Percentiles rank a stretch among this genome's conserved stretches.
Evolutionary conservation across 2,329 filamentous ascomycete genomes (phyloP).

Genomic region (Trichoderma cornu-damae): DNA sequence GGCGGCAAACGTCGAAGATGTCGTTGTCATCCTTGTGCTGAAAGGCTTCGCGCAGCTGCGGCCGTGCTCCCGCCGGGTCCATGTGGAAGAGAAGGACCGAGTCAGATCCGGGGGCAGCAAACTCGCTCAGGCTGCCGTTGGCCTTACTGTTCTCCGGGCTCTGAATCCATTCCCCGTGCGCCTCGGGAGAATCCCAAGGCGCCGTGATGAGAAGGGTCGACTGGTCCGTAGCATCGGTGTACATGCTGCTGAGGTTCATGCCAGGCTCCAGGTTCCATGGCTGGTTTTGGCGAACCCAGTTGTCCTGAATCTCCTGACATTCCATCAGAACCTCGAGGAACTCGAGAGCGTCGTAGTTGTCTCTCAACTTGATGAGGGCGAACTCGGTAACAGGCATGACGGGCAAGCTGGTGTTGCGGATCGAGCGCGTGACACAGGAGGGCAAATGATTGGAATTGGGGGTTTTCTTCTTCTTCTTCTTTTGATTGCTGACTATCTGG

Average conservation of each 20-base stretch:
- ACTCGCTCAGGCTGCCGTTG: constrained; percentile 32
- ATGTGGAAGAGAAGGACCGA: constrained; percentile 41
- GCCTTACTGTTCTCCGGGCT: constrained; percentile 37
- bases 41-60: constrained; percentile 26
- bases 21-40: constrained; percentile 22
- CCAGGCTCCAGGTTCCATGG: constrained; percentile 33
- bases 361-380: constrained; percentile 33
- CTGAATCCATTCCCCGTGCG: constrained; percentile 41
- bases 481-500: background rate
- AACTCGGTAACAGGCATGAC: constrained; percentile 40
- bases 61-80: constrained; percentile 28
- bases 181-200: constrained; percentile 40
- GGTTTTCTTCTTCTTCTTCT: background rate
- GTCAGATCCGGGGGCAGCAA: constrained; percentile 31
- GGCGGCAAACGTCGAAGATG: constrained; percentile 34
- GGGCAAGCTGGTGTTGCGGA: background rate
- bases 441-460: background rate
- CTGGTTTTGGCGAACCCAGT: constrained; percentile 37
- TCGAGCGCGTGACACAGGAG: background rate
- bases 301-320: constrained; percentile 35
- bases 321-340: constrained; percentile 32
- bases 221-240: constrained; percentile 34
- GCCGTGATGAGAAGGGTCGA: constrained; percentile 40
- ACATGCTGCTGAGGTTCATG: constrained; percentile 34
- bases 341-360: constrained; percentile 29